A percentile compares a stretch with the other conserved stretches of the same genome.
These are phyloP conservation scores for Fusarium metavorans DNA, from an alignment of 2,329 filamentous ascomycete genomes.

Conservation along the genomic window DNA sequence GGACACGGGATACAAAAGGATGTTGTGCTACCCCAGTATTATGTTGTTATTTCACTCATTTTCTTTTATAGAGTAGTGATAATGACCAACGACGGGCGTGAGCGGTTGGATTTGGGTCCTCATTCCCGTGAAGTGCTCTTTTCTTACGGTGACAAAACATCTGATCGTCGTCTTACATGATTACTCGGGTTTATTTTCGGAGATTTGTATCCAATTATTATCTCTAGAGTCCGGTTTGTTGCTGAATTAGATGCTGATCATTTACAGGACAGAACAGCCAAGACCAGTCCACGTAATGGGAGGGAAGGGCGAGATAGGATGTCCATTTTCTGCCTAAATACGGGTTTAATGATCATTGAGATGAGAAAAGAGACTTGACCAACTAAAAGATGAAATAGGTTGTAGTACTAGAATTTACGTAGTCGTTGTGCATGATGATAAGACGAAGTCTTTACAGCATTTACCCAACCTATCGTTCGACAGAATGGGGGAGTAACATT, in stretches of 20 bases:
- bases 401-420: too few species aligned
- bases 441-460: too few species aligned
- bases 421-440: too few species aligned
- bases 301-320: background rate
- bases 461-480: background rate
- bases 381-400: too few species aligned
- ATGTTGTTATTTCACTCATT: background rate
- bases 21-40: background rate
- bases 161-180: background rate
- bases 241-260: background rate
- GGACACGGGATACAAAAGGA: background rate
- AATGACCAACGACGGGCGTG: background rate
- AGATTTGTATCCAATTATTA: background rate
- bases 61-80: background rate
- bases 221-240: accelerated
- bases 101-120: background rate
- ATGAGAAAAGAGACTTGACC: background rate
- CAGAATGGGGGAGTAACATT: background rate
- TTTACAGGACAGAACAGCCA: background rate
- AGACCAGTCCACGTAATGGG: background rate
- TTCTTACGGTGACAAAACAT: background rate
- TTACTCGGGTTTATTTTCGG: background rate
- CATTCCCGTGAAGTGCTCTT: background rate
- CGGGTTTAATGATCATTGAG: background rate
- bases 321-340: background rate